Evolutionary conservation across 306 rosid genomes (phyloP), one percentile per base, ranked within the genome.

Genomic region (Vigna radiata): DNA sequence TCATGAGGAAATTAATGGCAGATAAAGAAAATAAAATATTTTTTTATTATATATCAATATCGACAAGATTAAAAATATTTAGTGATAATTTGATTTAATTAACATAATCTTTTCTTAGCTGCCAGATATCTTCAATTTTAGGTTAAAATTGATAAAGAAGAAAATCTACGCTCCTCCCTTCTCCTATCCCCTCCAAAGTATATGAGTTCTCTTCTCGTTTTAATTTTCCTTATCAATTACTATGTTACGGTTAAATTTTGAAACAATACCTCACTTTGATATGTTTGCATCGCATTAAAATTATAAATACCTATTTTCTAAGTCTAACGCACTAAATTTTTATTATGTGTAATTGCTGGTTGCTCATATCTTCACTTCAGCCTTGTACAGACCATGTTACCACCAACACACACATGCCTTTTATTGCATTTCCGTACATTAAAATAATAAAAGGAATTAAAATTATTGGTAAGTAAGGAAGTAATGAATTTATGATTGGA

Each of bases 271-370:
- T 54, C 27, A 53, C 13, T 17, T 18, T 55, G 62, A 21, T 1
- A 25, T 6, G 62, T 55, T 15, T 55, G 62, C 46, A 2, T 61
- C 44, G 8, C 46, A 31, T 3, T 14, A 62, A 2, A 25, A 8
- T 36, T n/a, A 59, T 59, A 46, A 25, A 54, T 54, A 69, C 19
- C 48, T 68, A 36, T 53, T 71, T 37, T 73, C 67, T 44, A 73
- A 59, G 58, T n/a, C 16, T 43, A 37, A 7, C 14, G 18, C 61
- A 61, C n/a, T 23, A 3, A 2, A 70, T 10, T 44, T 43, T 74
- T 74, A 41, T 27, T 74, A 65, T 60, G 27, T 18, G 4, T 4
- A 11, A 14, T 15, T 8, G 65, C 33, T 67, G 5, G 18, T 29
- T 66, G 9, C 59, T 39, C 39, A 55, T 15, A 4, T 44, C 61